Conservation (phyloP, 331 rosid genomes). For the Malus hybrid region DNA sequence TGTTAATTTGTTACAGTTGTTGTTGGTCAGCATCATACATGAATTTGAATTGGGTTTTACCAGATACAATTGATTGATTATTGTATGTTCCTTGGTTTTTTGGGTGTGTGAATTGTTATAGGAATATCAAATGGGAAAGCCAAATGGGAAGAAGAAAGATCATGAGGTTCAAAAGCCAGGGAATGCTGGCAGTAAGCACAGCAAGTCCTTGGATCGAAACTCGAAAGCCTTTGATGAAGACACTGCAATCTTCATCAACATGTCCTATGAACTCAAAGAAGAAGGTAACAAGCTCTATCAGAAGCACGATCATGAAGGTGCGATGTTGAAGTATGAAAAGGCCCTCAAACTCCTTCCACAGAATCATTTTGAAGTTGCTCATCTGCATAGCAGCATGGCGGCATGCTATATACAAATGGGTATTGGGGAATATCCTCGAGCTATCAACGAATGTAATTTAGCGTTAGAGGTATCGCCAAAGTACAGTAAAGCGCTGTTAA, state of each 20-base stretch:
- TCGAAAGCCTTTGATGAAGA: slow-evolving; percentile 73
- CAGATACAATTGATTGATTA: background rate
- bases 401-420: slow-evolving; percentile 81
- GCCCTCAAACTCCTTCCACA: slow-evolving; percentile 73
- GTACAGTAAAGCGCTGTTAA: slow-evolving; percentile 62
- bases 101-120: background rate
- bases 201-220: slow-evolving; percentile 32
- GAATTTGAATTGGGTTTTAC: background rate
- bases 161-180: slow-evolving; percentile 34
- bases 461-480: slow-evolving; percentile 65
- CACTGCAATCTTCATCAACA: slow-evolving; percentile 81
- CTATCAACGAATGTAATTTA: slow-evolving; percentile 68
- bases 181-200: slow-evolving; percentile 23
- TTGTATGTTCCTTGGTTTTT: background rate
- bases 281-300: slow-evolving; percentile 40
- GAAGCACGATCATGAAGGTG: slow-evolving; percentile 68
- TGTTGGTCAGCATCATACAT: background rate
- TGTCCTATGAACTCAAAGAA: slow-evolving; percentile 55
- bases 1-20: background rate
- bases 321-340: slow-evolving; percentile 72
- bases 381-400: slow-evolving; percentile 67
- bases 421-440: slow-evolving; percentile 78
- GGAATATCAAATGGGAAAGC: slow-evolving; percentile 62
- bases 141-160: slow-evolving; percentile 68
- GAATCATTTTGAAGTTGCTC: slow-evolving; percentile 73